Evolutionary conservation across 257 asterid genomes (phyloP).

Genomic region (Fraxinus excelsior): DNA sequence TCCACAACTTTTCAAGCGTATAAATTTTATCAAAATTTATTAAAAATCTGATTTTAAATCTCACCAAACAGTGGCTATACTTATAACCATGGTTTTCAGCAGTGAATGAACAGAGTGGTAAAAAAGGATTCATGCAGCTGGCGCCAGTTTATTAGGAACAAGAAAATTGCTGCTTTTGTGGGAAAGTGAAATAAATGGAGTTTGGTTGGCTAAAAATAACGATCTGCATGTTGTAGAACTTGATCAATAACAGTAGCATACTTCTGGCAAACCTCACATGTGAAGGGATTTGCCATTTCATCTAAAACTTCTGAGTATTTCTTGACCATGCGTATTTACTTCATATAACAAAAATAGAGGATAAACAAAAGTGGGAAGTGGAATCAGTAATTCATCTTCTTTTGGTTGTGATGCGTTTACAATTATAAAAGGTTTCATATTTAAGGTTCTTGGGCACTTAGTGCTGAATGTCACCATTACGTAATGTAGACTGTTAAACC

Average conservation of each 20-base stretch:
- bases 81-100: neutral
- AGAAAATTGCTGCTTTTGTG: neutral
- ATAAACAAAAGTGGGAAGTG: neutral
- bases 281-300: neutral
- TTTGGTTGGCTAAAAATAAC: neutral
- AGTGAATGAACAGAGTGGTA: neutral
- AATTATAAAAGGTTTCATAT: neutral
- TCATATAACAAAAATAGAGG: neutral
- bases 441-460: neutral
- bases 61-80: neutral
- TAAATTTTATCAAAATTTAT: no score
- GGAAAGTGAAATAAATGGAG: neutral
- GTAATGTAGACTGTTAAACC: neutral
- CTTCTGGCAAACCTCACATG: neutral
- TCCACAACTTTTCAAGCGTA: no score
- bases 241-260: neutral
- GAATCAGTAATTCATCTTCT: constrained; percentile 4
- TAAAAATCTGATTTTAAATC: no score
- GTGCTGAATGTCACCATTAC: neutral
- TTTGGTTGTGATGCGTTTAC: neutral
- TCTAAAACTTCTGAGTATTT: neutral
- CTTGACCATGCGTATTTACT: neutral
- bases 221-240: neutral
- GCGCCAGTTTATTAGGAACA: neutral
- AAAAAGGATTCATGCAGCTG: neutral